Evolutionary conservation across 2,329 filamentous ascomycete genomes (phyloP), one percentile per base, ranked within the genome.

Genomic region (Verticillium albo-atrum): DNA sequence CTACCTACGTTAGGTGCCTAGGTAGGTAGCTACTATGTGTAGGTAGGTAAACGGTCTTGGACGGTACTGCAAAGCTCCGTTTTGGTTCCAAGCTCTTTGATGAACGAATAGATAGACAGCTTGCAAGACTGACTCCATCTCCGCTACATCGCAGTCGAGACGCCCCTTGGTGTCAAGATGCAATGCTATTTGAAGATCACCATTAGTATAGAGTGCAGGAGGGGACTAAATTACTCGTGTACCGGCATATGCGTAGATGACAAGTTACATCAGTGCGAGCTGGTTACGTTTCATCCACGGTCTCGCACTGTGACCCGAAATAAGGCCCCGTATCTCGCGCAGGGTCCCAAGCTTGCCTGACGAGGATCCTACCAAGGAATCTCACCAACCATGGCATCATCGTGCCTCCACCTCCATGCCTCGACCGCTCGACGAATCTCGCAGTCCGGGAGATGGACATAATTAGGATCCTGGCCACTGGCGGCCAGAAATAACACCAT

Each of bases 381-480:
- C 35, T 28, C 34, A 37, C 34, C 54, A n/a, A 12, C 34, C 6
- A 56, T 56, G 54, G 54, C 54, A 56, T 56, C 54, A 56, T 56
- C 35, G 34, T 17, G n/a, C 54, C 30, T 37, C 54, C 54, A 55
- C 54, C 20, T 23, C 30, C 32, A 20, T 28, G 26, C 35, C 17
- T 17, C 30, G 42, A 56, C 20, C 34, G 56, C 42, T 53, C 32
- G 27, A 34, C 23, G 42, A 9, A 23, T 15, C 56, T 37, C 20
- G 7, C 42, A 26, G n/a, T 53, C 37, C n/a, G 42, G 52, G 52
- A 54, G 52, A 54, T 54, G 26, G 52, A 54, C 52, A 25, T 14
- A 9, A 12, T 47, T 23, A 12, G 42, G 20, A 23, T 1, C 7
- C 25, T 47, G 17, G n/a, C 9, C n/a, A n/a, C n/a, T n/a, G n/a